Conservation (phyloP, 2,329 filamentous ascomycete genomes). For the Simplicillium aogashimaense region DNA sequence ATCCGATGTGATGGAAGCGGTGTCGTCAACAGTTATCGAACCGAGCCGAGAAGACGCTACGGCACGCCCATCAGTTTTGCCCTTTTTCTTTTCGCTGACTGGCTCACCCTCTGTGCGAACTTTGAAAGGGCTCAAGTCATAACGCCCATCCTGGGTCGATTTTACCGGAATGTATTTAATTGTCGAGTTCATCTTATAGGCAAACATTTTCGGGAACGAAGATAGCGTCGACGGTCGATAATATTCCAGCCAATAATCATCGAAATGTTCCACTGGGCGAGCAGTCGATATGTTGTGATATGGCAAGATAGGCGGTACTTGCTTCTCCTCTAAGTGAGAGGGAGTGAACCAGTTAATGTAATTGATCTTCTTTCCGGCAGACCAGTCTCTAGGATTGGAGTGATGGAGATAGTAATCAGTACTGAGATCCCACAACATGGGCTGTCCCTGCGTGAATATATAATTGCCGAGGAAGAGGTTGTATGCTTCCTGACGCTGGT, state of each 20-base stretch:
- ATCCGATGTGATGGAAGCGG: slow-evolving; percentile 27
- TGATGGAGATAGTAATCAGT: slow-evolving; percentile 97
- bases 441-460: slow-evolving; percentile 74
- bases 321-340: slow-evolving; percentile 53
- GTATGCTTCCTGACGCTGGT: slow-evolving; percentile 95
- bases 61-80: slow-evolving; percentile 49
- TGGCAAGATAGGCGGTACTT: slow-evolving; percentile 37
- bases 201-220: slow-evolving; percentile 84
- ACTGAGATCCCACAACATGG: slow-evolving; percentile 92
- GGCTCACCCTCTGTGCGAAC: slow-evolving; percentile 58
- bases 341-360: slow-evolving; percentile 90
- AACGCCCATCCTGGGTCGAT: slow-evolving; percentile 60
- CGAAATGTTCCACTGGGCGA: slow-evolving; percentile 48
- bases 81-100: slow-evolving; percentile 50
- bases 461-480: slow-evolving; percentile 97
- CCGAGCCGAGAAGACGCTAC: slow-evolving; percentile 50
- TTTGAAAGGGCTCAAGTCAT: slow-evolving; percentile 82
- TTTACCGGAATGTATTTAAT: slow-evolving; percentile 73
- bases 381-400: slow-evolving; percentile 66
- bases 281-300: slow-evolving; percentile 15
- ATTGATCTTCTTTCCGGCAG: slow-evolving; percentile 48
- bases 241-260: slow-evolving; percentile 97
- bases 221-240: slow-evolving; percentile 84
- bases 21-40: slow-evolving; percentile 26
- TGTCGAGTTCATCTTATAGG: slow-evolving; percentile 85